These are phyloP conservation scores for Tuber indicum DNA, from an alignment of 495 filamentous ascomycete species.

Conservation along the genomic window DNA sequence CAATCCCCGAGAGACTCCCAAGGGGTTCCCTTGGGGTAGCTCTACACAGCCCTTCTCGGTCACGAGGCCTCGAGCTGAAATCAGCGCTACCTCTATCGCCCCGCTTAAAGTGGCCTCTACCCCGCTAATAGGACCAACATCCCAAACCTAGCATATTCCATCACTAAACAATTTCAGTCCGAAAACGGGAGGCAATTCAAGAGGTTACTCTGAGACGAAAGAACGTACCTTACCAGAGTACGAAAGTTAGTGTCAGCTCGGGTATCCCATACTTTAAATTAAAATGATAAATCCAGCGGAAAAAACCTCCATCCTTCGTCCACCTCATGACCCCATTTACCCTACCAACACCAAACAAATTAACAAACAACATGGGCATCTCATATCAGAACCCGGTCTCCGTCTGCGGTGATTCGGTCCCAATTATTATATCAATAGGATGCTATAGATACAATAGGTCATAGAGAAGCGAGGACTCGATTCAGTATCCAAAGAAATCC, in stretches of 20 bases:
- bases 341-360: no score
- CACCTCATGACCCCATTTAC: no score
- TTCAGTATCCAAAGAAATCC: neutral
- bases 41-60: no score
- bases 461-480: neutral
- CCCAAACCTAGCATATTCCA: neutral
- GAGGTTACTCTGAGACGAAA: neutral
- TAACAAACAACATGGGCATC: neutral
- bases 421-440: neutral
- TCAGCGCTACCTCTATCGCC: neutral
- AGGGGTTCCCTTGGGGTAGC: no score
- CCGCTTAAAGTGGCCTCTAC: neutral
- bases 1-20: no score
- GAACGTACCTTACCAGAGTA: neutral
- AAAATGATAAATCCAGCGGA: neutral
- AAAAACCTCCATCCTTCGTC: no score
- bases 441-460: neutral
- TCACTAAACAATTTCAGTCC: neutral
- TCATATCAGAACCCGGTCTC: neutral
- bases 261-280: neutral
- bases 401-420: neutral
- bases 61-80: neutral
- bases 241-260: no score
- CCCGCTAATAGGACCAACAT: neutral
- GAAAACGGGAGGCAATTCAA: neutral